phyloP scores from a whole-genome alignment of 495 filamentous ascomycete species.

The Amniculicola lignicola region DNA sequence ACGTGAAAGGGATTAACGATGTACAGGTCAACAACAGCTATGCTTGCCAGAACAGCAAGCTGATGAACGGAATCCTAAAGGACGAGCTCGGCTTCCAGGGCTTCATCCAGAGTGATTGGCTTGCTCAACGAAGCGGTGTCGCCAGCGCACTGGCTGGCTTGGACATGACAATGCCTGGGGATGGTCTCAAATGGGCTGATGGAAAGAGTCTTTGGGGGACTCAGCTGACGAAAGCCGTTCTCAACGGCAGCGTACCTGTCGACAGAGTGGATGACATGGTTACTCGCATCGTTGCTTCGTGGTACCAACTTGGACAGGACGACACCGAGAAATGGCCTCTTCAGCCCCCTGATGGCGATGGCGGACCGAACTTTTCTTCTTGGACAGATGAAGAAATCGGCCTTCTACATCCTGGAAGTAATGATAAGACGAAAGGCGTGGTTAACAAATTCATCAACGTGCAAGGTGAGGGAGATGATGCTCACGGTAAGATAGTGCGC shows the following conservation, averaged over 20 bases:
- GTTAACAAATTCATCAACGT: slow-evolving; percentile 80
- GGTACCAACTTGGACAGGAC: slow-evolving; percentile 89
- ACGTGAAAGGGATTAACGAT: background rate
- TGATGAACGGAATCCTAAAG: slow-evolving; percentile 89
- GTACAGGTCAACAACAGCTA: slow-evolving; percentile 77
- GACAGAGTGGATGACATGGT: slow-evolving; percentile 91
- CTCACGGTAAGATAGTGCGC: slow-evolving; percentile 67
- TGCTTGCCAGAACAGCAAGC: slow-evolving; percentile 86
- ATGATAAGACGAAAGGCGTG: slow-evolving; percentile 53
- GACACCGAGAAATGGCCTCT: slow-evolving; percentile 56
- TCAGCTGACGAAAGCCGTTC: slow-evolving; percentile 68
- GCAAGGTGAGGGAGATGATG: slow-evolving; percentile 55
- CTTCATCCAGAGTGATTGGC: slow-evolving; percentile 91
- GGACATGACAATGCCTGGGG: slow-evolving; percentile 95
- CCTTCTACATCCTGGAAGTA: slow-evolving; percentile 61
- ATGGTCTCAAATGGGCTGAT: slow-evolving; percentile 72
- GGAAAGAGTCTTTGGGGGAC: slow-evolving; percentile 79
- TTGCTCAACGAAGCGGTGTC: slow-evolving; percentile 81
- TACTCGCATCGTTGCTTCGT: slow-evolving; percentile 82
- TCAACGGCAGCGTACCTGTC: slow-evolving; percentile 82
- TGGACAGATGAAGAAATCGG: slow-evolving; percentile 76
- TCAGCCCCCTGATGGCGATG: slow-evolving; percentile 56
- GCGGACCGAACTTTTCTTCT: slow-evolving; percentile 84
- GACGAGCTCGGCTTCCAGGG: slow-evolving; percentile 95
- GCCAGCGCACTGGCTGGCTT: slow-evolving; percentile 76